These are phyloP conservation scores for Leccinum barrowsii DNA, from an alignment of 768 basidiomycete genomes.

Conservation along the genomic window DNA sequence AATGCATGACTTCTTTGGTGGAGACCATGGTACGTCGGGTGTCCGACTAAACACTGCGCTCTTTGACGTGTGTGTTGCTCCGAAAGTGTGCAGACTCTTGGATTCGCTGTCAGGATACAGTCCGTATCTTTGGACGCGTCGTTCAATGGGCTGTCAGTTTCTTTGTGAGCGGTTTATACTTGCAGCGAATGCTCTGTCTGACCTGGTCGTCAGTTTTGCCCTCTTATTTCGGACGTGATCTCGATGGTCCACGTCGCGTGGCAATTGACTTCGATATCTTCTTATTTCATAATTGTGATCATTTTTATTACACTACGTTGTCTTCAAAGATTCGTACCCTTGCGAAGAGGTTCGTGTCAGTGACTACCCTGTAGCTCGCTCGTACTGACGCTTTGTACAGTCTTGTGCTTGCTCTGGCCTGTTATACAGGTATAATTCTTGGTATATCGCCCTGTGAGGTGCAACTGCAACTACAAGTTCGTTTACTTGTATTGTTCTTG, in stretches of 20 bases:
- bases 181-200: background rate
- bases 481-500: background rate
- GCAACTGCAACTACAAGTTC: background rate
- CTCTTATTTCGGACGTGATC: conserved; percentile 21
- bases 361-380: background rate
- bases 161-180: conserved; percentile 13
- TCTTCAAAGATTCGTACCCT: conserved; percentile 1
- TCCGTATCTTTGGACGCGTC: background rate
- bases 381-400: conserved; percentile 7
- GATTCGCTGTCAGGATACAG: conserved; percentile 1
- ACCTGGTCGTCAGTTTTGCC: conserved; percentile 15
- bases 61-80: background rate
- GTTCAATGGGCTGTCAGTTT: conserved; percentile 19
- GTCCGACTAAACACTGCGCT: background rate
- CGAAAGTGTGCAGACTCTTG: conserved; percentile 3
- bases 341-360: conserved; percentile 9
- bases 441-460: background rate
- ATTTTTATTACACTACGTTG: conserved; percentile 1
- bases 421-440: background rate
- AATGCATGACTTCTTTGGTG: conserved; percentile 4
- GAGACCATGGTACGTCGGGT: conserved; percentile 1
- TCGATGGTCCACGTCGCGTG: conserved; percentile 13
- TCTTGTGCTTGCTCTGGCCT: background rate
- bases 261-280: conserved; percentile 15
- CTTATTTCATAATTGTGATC: conserved; percentile 10